These are phyloP conservation scores for Oryza punctata DNA, from an alignment of 176 grass and related monocot genomes.

Conservation along the genomic window DNA sequence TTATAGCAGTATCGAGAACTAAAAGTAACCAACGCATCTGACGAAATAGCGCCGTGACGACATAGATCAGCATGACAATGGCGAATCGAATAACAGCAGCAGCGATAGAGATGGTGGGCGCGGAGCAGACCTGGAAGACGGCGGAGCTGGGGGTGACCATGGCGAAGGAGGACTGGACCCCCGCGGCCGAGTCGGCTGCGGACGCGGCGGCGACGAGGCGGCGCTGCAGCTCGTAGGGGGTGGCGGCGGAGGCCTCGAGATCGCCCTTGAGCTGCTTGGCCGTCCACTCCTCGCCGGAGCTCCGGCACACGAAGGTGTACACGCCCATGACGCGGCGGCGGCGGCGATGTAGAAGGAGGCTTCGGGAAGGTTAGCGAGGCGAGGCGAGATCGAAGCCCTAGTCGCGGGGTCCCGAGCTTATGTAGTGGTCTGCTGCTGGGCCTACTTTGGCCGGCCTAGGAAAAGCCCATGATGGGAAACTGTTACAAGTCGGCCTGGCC, in stretches of 20 bases:
- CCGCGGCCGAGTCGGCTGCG: constrained; percentile 50
- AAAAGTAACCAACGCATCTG: too few relatives aligned
- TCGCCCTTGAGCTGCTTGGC: constrained; percentile 78
- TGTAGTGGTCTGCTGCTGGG: background rate
- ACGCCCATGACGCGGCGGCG: constrained; percentile 60
- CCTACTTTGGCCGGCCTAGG: background rate
- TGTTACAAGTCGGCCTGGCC: background rate
- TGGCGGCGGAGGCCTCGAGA: constrained; percentile 69
- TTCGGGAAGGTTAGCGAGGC: background rate
- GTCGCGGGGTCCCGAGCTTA: background rate
- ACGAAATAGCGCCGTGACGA: too few relatives aligned
- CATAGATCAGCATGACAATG: background rate
- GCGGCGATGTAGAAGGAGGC: background rate
- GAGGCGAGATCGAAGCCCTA: constrained; percentile 41
- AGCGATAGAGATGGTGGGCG: too few relatives aligned
- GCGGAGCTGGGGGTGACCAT: constrained; percentile 80
- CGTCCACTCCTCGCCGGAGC: constrained; percentile 66
- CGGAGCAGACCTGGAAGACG: constrained; percentile 65
- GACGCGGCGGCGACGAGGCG: constrained; percentile 62
- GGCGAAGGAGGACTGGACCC: constrained; percentile 89
- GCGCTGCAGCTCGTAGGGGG: constrained; percentile 75
- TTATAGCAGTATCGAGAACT: too few relatives aligned
- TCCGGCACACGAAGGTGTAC: constrained; percentile 95
- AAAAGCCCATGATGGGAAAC: background rate
- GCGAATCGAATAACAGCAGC: too few relatives aligned